These are phyloP conservation scores for Geranomyces variabilis DNA, from an alignment of 192 early-diverging fungal genomes.

Conservation along the genomic window DNA sequence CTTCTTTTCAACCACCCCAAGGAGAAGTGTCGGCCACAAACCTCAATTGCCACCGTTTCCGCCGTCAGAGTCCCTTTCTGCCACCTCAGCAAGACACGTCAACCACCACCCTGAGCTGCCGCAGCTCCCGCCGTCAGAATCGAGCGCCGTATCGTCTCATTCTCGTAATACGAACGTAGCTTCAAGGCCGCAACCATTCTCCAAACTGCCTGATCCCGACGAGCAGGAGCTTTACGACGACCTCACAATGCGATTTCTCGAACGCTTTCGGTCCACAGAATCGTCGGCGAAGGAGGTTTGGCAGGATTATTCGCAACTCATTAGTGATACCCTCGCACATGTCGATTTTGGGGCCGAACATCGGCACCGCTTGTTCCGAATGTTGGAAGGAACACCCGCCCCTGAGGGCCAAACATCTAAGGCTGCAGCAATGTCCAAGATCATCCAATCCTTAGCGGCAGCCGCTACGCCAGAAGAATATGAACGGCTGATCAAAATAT, in stretches of 20 bases:
- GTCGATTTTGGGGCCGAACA: slow-evolving; percentile 2
- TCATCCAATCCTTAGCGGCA: not conserved
- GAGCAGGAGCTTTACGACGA: slow-evolving; percentile 30
- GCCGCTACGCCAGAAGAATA: slow-evolving; percentile 8
- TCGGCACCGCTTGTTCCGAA: slow-evolving; percentile 20
- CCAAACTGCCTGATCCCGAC: slow-evolving; percentile 11
- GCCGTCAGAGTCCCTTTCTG: no score
- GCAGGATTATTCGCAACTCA: slow-evolving; percentile 29
- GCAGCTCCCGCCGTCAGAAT: no score
- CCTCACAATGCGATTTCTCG: slow-evolving; percentile 24
- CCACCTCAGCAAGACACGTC: no score
- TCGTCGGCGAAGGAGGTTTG: slow-evolving; percentile 15
- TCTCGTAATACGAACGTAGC: no score
- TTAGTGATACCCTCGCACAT: slow-evolving; percentile 20
- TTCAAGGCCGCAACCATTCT: slow-evolving; percentile 1
- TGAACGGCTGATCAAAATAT: slow-evolving; percentile 11
- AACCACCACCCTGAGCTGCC: no score
- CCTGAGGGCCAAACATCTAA: slow-evolving; percentile 5
- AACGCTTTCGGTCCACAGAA: slow-evolving; percentile 16
- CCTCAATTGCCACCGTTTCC: no score
- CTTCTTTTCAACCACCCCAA: no score
- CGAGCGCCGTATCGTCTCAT: no score
- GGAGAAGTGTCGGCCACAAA: no score
- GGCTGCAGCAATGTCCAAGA: slow-evolving; percentile 17
- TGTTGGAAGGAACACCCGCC: slow-evolving; percentile 12